phyloP scores from a whole-genome alignment of 2,329 filamentous ascomycete genomes.

The Pseudocercospora vitis region DNA sequence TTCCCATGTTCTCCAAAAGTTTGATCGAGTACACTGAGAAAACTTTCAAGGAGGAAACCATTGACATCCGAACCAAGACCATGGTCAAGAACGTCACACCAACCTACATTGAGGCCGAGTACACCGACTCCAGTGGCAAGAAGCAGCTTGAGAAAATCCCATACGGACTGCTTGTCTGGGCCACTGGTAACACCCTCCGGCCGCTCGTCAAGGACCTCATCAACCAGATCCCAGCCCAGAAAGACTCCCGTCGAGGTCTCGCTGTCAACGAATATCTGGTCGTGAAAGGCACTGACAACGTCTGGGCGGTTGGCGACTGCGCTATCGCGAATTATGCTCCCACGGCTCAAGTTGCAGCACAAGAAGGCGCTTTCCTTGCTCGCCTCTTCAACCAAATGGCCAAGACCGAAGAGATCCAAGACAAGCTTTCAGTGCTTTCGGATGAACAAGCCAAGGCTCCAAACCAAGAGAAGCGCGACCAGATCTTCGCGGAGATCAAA shows the following conservation, averaged over 20 bases:
- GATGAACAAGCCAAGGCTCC: conserved; percentile 63
- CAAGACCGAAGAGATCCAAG: conserved; percentile 82
- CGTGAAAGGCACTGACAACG: conserved; percentile 92
- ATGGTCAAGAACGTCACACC: conserved; percentile 98
- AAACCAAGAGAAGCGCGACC: conserved; percentile 58
- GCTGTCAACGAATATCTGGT: conserved; percentile 98
- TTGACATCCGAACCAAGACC: conserved; percentile 96
- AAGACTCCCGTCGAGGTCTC: conserved; percentile 89
- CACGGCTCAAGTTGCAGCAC: conserved; percentile 91
- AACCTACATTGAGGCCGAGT: conserved; percentile 88
- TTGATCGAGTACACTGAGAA: conserved; percentile 99
- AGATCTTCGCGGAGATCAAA: conserved; percentile 74
- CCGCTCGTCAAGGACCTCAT: conserved; percentile 90
- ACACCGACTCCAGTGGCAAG: conserved; percentile 75
- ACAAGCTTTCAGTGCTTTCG: conserved; percentile 69
- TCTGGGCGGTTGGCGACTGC: conserved; percentile 98
- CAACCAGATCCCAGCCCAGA: conserved; percentile 86
- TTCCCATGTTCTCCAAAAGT: conserved; percentile 98
- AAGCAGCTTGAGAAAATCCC: conserved; percentile 81
- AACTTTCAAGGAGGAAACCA: conserved; percentile 98
- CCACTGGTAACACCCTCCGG: conserved; percentile 92
- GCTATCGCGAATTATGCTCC: conserved; percentile 96
- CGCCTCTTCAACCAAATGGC: conserved; percentile 99
- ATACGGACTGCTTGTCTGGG: conserved; percentile 96
- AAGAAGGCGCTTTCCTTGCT: conserved; percentile 93